These are phyloP conservation scores for Termitomyces sp. DNA, from an alignment of 1,284 basidiomycete genomes.

Conservation along the genomic window DNA sequence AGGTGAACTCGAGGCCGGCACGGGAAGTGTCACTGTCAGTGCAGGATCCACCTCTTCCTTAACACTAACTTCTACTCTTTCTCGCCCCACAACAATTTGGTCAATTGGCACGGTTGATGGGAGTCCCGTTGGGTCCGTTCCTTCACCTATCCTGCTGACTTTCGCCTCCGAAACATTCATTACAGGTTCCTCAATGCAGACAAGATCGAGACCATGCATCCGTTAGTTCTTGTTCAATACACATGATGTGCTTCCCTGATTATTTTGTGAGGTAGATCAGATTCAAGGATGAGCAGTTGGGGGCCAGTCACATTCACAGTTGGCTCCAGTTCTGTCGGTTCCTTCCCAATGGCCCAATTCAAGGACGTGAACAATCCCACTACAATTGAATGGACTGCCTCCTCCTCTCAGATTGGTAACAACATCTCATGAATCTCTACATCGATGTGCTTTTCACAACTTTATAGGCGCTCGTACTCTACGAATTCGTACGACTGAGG, in stretches of 20 bases:
- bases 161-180: not conserved
- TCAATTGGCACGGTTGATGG: constrained; percentile 41
- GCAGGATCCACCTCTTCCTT: constrained; percentile 34
- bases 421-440: not conserved
- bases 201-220: constrained; percentile 46
- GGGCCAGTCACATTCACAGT: constrained; percentile 39
- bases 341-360: constrained; percentile 46
- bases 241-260: not conserved
- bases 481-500: constrained; percentile 39
- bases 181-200: constrained; percentile 41
- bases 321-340: constrained; percentile 30
- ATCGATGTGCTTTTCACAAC: not conserved
- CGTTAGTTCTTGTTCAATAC: constrained; percentile 24
- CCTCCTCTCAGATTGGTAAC: constrained; percentile 36
- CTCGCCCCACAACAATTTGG: constrained; percentile 35
- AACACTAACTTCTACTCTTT: constrained; percentile 28
- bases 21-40: constrained; percentile 35
- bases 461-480: constrained; percentile 37
- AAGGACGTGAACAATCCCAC: constrained; percentile 39
- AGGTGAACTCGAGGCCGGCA: constrained; percentile 40
- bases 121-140: constrained; percentile 33
- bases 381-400: constrained; percentile 38
- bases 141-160: not conserved
- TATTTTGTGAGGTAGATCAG: constrained; percentile 26
- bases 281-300: constrained; percentile 41